phyloP scores from a whole-genome alignment of 148 eudicot genomes.

The Rhododendron ovatum region DNA sequence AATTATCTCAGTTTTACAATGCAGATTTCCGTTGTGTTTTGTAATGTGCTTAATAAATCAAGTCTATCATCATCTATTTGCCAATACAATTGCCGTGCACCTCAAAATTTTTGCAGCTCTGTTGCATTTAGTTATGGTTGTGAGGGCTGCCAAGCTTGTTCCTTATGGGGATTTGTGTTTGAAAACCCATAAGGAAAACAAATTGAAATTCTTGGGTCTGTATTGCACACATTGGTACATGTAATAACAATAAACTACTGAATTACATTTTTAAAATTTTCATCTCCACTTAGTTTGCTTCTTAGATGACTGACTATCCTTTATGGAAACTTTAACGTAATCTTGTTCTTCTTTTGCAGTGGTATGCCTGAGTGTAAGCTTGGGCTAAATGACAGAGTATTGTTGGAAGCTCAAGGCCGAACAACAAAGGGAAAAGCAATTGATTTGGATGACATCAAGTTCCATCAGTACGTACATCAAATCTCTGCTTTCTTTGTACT shows the following conservation, averaged over 20 bases:
- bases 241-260: not conserved
- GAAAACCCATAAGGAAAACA: not conserved
- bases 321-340: not conserved
- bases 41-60: not conserved
- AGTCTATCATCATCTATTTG: not conserved
- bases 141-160: not conserved
- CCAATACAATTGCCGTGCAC: not conserved
- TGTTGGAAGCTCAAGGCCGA: conserved; percentile 89
- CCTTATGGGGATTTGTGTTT: not conserved
- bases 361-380: conserved; percentile 99
- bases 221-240: not conserved
- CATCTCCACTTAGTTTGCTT: not conserved
- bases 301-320: not conserved
- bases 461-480: conserved; percentile 72
- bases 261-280: conserved; percentile 2
- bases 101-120: not conserved
- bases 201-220: not conserved
- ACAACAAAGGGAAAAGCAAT: conserved; percentile 85
- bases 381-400: conserved; percentile 87
- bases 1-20: not conserved
- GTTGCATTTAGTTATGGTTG: not conserved
- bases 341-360: conserved; percentile 43
- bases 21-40: not conserved
- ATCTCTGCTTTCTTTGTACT: conserved; percentile 3
- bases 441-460: conserved; percentile 93